Conservation (phyloP, 495 filamentous ascomycete genomes). For the Elaphomyces granulatus region DNA sequence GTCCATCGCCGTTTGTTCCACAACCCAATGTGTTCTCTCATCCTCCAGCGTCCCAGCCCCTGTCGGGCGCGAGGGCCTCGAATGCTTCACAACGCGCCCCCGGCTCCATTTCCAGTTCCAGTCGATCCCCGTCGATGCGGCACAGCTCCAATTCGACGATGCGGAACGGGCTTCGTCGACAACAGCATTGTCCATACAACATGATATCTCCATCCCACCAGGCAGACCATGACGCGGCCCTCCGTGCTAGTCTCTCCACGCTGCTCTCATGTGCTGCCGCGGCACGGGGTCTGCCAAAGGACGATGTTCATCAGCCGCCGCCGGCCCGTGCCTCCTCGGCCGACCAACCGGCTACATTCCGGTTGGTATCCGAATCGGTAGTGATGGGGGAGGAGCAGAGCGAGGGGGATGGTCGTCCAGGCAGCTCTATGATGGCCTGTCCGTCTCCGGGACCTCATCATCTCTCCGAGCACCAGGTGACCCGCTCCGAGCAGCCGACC, state of each 20-base stretch:
- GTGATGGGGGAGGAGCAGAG: conserved; percentile 38
- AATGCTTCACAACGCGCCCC: conserved; percentile 29
- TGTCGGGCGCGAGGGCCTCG: conserved; percentile 32
- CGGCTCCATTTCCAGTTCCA: conserved; percentile 25
- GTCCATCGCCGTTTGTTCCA: conserved; percentile 53
- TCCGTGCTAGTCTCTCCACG: conserved; percentile 83
- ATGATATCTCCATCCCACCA: conserved; percentile 64
- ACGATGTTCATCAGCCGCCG: conserved; percentile 25
- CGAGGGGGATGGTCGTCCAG: conserved; percentile 7
- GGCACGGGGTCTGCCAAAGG: conserved; percentile 65
- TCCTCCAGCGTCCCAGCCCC: conserved; percentile 47
- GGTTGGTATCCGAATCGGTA: conserved; percentile 66
- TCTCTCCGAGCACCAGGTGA: conserved; percentile 12
- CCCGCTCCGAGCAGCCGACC: conserved; percentile 9
- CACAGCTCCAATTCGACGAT: conserved; percentile 23
- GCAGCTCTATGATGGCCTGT: conserved; percentile 8
- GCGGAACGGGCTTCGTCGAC: conserved; percentile 18
- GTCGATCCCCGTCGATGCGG: conserved; percentile 24
- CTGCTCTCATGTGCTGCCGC: conserved; percentile 88
- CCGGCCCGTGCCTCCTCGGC: conserved; percentile 11
- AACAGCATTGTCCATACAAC: conserved; percentile 39
- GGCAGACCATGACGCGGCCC: conserved; percentile 81
- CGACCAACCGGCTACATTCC: conserved; percentile 31
- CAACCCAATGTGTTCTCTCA: conserved; percentile 87
- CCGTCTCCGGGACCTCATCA: conserved; percentile 1